These are phyloP conservation scores for Mycena metata DNA, from an alignment of 768 basidiomycete species.

Conservation along the genomic window DNA sequence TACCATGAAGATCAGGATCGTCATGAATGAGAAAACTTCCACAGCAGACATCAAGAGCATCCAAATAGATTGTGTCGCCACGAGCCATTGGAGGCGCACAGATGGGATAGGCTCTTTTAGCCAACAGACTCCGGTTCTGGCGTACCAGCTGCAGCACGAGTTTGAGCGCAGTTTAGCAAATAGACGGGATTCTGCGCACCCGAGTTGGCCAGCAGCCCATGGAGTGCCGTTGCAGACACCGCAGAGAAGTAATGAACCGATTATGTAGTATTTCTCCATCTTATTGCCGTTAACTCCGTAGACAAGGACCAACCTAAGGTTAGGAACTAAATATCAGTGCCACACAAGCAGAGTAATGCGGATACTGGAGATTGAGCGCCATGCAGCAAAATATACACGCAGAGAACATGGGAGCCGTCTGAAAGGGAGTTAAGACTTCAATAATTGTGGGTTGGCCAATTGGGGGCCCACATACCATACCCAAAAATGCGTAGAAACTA, in stretches of 20 bases:
- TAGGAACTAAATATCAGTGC: not conserved
- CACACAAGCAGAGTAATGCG: not conserved
- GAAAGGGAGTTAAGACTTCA: not conserved
- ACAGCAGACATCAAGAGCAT: conserved; percentile 8
- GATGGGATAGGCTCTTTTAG: not conserved
- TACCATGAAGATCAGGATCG: not conserved
- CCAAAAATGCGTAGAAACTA: conserved; percentile 19
- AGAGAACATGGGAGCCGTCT: conserved; percentile 41
- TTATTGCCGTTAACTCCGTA: conserved; percentile 2
- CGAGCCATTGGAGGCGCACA: conserved; percentile 40
- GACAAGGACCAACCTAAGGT: not conserved
- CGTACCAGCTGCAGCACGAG: not conserved
- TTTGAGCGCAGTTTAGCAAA: not conserved
- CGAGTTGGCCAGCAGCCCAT: not conserved
- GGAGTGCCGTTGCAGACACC: conserved; percentile 17
- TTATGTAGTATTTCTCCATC: conserved; percentile 40
- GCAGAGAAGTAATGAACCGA: conserved; percentile 36
- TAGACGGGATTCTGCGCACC: not conserved
- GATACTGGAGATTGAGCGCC: conserved; percentile 44
- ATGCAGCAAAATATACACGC: conserved; percentile 45
- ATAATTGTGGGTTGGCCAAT: not conserved
- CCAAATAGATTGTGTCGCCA: conserved; percentile 44
- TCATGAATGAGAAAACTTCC: not conserved
- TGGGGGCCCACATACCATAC: conserved; percentile 35
- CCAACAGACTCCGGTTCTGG: not conserved